These are phyloP conservation scores for Plasmodium gonderi DNA, from an alignment of 169 alveolate genomes.

Conservation along the genomic window DNA sequence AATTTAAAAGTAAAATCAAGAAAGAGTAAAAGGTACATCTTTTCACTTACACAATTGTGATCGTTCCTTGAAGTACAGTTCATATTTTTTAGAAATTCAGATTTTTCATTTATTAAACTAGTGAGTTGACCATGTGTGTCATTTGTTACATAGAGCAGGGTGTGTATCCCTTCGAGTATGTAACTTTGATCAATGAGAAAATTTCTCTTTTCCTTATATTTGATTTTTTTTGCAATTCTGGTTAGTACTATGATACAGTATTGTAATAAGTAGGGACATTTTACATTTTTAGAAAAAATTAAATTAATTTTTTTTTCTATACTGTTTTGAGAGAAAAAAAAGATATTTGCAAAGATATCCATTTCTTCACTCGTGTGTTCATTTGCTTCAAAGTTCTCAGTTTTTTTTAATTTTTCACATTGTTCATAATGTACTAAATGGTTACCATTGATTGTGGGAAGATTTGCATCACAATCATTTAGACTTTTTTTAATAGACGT, in stretches of 20 bases:
- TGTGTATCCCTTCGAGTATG: conserved; percentile 15
- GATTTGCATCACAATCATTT: no score
- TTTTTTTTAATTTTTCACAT: background rate
- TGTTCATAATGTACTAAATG: background rate
- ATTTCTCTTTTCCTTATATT: conserved; percentile 23
- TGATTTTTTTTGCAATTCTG: conserved; percentile 44
- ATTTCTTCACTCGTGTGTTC: background rate
- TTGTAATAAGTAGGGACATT: background rate
- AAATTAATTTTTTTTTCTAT: background rate
- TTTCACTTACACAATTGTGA: background rate
- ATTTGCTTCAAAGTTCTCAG: background rate
- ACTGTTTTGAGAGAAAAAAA: background rate
- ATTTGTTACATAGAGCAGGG: conserved; percentile 11
- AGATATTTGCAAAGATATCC: background rate
- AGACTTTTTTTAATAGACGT: no score
- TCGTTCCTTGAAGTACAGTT: background rate
- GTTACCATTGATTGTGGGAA: no score
- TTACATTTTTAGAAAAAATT: background rate
- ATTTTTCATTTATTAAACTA: conserved; percentile 24
- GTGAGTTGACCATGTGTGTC: background rate
- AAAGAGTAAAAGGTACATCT: conserved; percentile 21
- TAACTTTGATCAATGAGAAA: background rate
- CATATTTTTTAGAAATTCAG: conserved; percentile 3
- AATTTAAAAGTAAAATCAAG: conserved; percentile 25
- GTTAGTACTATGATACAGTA: conserved; percentile 17